phyloP scores from a whole-genome alignment of 148 eudicot genomes.

The Heliamphora exappendiculata region DNA sequence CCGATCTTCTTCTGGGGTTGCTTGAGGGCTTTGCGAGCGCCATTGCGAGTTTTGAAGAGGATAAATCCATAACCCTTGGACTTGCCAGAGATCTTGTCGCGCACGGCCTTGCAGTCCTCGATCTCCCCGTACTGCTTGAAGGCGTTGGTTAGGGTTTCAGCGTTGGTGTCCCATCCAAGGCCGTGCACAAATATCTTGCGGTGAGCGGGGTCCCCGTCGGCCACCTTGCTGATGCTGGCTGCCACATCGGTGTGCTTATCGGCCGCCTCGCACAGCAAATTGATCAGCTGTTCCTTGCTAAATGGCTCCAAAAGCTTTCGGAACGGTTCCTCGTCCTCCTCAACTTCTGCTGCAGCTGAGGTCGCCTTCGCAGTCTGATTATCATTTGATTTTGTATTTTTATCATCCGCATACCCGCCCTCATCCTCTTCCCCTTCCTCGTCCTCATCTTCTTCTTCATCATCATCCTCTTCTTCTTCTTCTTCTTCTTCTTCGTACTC shows the following conservation, averaged over 20 bases:
- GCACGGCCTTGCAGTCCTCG: slow-evolving; percentile 79
- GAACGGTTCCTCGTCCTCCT: slow-evolving; percentile 50
- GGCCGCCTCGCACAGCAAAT: slow-evolving; percentile 51
- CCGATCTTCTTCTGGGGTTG: slow-evolving; percentile 86
- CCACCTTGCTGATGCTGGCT: slow-evolving; percentile 31
- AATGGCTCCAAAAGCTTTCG: slow-evolving; percentile 69
- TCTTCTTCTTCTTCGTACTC: neutral
- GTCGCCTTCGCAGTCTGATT: neutral
- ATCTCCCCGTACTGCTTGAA: slow-evolving; percentile 66
- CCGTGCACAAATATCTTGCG: slow-evolving; percentile 93
- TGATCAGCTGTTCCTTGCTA: slow-evolving; percentile 54
- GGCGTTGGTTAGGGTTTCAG: slow-evolving; percentile 44
- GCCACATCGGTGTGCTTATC: slow-evolving; percentile 37
- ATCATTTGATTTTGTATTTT: neutral
- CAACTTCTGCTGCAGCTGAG: slow-evolving; percentile 24
- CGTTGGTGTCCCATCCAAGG: slow-evolving; percentile 78
- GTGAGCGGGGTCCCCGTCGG: slow-evolving; percentile 64
- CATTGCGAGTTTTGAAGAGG: slow-evolving; percentile 51
- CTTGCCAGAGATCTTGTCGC: slow-evolving; percentile 60
- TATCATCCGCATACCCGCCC: slow-evolving; percentile 10
- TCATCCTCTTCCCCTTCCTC: slow-evolving; percentile 9
- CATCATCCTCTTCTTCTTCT: neutral
- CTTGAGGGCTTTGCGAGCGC: slow-evolving; percentile 55
- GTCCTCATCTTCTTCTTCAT: slow-evolving; percentile 8
- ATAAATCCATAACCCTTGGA: slow-evolving; percentile 90